These are phyloP conservation scores for Haplosporangium sp. DNA, from an alignment of 371 early-diverging fungal species.

Conservation along the genomic window DNA sequence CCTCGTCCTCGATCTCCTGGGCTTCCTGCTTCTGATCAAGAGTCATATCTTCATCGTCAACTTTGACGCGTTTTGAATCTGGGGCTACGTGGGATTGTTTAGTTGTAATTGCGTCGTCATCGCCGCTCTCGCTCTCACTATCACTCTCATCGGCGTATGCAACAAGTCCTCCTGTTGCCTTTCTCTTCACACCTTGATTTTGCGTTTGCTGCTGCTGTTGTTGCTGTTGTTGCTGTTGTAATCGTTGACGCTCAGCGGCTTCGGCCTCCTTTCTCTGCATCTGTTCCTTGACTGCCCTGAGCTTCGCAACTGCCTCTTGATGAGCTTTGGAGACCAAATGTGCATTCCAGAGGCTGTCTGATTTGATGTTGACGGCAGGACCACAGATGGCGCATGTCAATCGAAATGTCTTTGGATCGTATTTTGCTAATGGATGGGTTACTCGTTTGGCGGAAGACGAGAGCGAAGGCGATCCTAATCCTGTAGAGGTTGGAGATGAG, in stretches of 20 bases:
- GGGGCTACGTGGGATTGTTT: not conserved
- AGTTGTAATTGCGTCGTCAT: constrained; percentile 11
- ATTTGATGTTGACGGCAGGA: constrained; percentile 40
- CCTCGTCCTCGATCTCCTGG: constrained; percentile 44
- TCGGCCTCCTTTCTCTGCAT: constrained; percentile 44
- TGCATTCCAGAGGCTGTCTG: constrained; percentile 54
- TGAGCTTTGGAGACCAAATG: constrained; percentile 53
- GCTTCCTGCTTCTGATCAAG: constrained; percentile 9
- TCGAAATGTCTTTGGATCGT: constrained; percentile 46
- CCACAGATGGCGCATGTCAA: constrained; percentile 55
- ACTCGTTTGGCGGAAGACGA: constrained; percentile 28
- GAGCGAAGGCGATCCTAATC: constrained; percentile 16
- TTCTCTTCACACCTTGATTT: constrained; percentile 40
- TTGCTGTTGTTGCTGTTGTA: constrained; percentile 32
- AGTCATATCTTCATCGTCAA: constrained; percentile 11
- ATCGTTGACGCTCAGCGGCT: constrained; percentile 31
- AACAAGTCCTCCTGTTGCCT: constrained; percentile 47
- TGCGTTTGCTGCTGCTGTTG: constrained; percentile 22
- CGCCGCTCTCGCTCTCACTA: constrained; percentile 40
- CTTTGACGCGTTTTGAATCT: constrained; percentile 45
- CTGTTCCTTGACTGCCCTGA: constrained; percentile 52
- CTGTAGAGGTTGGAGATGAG: constrained; percentile 11
- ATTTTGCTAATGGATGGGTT: constrained; percentile 50
- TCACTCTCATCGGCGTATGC: constrained; percentile 52
- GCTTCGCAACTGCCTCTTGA: constrained; percentile 45